Evolutionary conservation across 305 asterid species (phyloP).

Genomic region (Striga hermonthica): DNA sequence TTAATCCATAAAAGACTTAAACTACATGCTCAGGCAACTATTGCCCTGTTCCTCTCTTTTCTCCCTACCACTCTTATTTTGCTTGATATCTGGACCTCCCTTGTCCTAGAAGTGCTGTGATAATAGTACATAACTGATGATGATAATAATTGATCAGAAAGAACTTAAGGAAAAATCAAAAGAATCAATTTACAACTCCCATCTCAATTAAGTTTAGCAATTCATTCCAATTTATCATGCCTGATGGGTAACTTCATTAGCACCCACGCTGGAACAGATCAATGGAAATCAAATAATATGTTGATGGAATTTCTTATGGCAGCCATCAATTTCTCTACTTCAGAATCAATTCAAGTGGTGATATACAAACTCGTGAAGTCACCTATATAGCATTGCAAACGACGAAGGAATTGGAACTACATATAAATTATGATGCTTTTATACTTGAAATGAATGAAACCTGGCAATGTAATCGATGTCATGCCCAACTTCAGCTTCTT

Average conservation of each 20-base stretch:
- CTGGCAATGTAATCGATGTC: slow-evolving; percentile 95
- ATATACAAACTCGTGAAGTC: not conserved
- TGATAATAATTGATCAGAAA: not conserved
- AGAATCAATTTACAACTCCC: not conserved
- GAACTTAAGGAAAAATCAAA: not conserved
- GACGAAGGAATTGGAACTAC: not conserved
- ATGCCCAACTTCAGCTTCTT: slow-evolving; percentile 97
- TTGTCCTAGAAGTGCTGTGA: not conserved
- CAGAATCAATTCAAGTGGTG: not conserved
- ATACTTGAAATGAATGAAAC: slow-evolving; percentile 39
- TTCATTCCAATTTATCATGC: not conserved
- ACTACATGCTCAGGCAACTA: slow-evolving; percentile 7
- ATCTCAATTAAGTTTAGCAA: not conserved
- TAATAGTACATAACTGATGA: not conserved
- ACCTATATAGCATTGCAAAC: too few species aligned
- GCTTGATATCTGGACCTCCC: slow-evolving; percentile 8
- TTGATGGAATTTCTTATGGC: not conserved
- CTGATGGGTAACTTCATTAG: not conserved
- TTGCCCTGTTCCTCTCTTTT: not conserved
- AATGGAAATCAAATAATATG: not conserved
- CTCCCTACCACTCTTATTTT: slow-evolving; percentile 13
- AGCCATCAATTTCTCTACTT: not conserved
- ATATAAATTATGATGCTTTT: slow-evolving; percentile 20
- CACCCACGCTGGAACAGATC: not conserved
- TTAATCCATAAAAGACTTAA: not conserved